Conservation (phyloP, 352 stramenopile species). For the Phytophthora ramorum region DNA sequence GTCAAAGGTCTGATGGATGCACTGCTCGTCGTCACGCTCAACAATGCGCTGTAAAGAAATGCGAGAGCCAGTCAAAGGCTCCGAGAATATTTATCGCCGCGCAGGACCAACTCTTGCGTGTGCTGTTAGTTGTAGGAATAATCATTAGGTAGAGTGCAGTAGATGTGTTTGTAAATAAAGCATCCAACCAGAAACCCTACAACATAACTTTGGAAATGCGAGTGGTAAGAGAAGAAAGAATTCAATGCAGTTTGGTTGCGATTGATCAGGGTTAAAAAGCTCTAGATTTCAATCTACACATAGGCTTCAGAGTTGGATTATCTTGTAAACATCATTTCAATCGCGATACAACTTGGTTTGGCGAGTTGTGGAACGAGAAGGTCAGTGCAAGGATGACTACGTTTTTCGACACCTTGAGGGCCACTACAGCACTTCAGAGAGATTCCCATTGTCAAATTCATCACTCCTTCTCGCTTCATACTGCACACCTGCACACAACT, state of each 20-base stretch:
- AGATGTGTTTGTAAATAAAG: background rate
- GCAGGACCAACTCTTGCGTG: background rate
- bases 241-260: conserved; percentile 1
- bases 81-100: conserved; percentile 30
- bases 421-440: conserved; percentile 66
- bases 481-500: conserved; percentile 2
- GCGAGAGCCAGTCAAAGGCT: background rate
- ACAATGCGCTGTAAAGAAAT: conserved; percentile 25
- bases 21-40: conserved; percentile 37
- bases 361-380: conserved; percentile 29
- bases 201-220: no score
- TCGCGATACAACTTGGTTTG: conserved; percentile 24
- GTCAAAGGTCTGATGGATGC: conserved; percentile 40
- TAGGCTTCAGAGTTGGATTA: conserved; percentile 89
- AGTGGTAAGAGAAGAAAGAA: background rate
- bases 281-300: conserved; percentile 78
- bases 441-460: conserved; percentile 88
- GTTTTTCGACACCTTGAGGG: conserved; percentile 59
- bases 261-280: conserved; percentile 90
- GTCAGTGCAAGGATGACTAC: conserved; percentile 85
- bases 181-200: no score
- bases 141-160: background rate
- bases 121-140: background rate
- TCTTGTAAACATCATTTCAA: conserved; percentile 78
- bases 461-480: conserved; percentile 55